Evolutionary conservation across 441 rosid genomes (phyloP).

Genomic region (Populus tomentosa): DNA sequence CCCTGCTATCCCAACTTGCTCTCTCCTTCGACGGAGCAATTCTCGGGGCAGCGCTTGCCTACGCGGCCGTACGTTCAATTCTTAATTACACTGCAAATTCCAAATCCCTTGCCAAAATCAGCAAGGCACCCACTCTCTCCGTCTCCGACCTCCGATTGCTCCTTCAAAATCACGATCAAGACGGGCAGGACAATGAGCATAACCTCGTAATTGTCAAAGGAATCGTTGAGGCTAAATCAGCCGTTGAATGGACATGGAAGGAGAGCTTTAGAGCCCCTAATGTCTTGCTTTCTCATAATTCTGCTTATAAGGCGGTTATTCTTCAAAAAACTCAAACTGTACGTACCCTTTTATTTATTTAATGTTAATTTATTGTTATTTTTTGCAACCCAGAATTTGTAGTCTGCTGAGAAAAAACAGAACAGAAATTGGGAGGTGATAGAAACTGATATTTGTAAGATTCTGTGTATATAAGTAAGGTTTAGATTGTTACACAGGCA

Average conservation of each 20-base stretch:
- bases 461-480: not conserved
- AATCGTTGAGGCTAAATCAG: constrained; percentile 44
- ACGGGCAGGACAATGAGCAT: not conserved
- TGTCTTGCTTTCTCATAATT: constrained; percentile 50
- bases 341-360: constrained; percentile 15
- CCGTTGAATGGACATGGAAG: constrained; percentile 48
- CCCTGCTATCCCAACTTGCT: constrained; percentile 51
- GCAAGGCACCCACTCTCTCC: constrained; percentile 39
- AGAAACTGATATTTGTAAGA: not conserved
- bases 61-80: constrained; percentile 51
- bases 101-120: constrained; percentile 52
- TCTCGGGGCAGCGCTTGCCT: constrained; percentile 64
- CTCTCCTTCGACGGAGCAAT: constrained; percentile 84
- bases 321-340: constrained; percentile 78
- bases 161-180: constrained; percentile 23
- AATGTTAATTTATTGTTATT: not conserved
- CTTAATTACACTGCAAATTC: constrained; percentile 38
- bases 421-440: not conserved
- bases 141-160: constrained; percentile 67
- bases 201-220: constrained; percentile 61
- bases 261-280: constrained; percentile 35
- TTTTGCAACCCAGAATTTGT: not conserved
- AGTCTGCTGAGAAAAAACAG: not conserved
- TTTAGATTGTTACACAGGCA: not conserved
- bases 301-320: constrained; percentile 77